Evolutionary conservation across 2,329 filamentous ascomycete genomes (phyloP).

Genomic region (Celoporthe dispersa): DNA sequence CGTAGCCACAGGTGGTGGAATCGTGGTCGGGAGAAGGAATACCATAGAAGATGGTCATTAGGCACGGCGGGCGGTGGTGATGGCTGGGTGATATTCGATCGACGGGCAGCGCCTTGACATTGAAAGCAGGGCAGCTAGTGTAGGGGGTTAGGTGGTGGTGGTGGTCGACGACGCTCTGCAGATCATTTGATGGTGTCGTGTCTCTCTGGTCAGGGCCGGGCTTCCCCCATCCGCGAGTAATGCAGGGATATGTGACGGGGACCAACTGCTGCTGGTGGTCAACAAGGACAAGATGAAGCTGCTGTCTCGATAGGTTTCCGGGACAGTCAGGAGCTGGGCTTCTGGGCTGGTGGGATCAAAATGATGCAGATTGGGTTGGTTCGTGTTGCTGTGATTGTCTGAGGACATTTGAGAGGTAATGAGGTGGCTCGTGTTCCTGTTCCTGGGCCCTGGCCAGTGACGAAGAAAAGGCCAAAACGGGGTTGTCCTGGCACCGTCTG

Average conservation of each 20-base stretch:
- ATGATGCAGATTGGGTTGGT: slow-evolving; percentile 5
- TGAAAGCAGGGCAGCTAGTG: slow-evolving; percentile 28
- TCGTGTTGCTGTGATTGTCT: slow-evolving; percentile 17
- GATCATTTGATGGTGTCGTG: slow-evolving; percentile 14
- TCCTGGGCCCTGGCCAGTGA: slow-evolving; percentile 9
- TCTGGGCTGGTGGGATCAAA: neutral
- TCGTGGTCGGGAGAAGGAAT: slow-evolving; percentile 23
- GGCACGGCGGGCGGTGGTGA: slow-evolving; percentile 20
- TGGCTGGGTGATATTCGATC: slow-evolving; percentile 20
- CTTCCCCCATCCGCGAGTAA: slow-evolving; percentile 12
- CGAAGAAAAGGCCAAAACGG: neutral
- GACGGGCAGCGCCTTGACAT: slow-evolving; percentile 16
- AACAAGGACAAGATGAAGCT: neutral
- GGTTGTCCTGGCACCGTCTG: neutral
- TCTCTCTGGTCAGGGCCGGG: slow-evolving; percentile 15
- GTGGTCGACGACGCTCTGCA: slow-evolving; percentile 21
- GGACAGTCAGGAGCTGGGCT: neutral
- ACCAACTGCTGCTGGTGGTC: neutral
- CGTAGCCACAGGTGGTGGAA: slow-evolving; percentile 28
- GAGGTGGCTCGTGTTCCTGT: slow-evolving; percentile 24
- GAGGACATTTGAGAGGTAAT: slow-evolving; percentile 24
- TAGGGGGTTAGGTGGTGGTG: slow-evolving; percentile 23
- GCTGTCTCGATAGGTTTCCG: neutral
- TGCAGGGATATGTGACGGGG: neutral
- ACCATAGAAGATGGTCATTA: slow-evolving; percentile 29